Evolutionary conservation across 345 rosid species (phyloP), one percentile per base, ranked within the genome.

Genomic region (Bruguiera parviflora): DNA sequence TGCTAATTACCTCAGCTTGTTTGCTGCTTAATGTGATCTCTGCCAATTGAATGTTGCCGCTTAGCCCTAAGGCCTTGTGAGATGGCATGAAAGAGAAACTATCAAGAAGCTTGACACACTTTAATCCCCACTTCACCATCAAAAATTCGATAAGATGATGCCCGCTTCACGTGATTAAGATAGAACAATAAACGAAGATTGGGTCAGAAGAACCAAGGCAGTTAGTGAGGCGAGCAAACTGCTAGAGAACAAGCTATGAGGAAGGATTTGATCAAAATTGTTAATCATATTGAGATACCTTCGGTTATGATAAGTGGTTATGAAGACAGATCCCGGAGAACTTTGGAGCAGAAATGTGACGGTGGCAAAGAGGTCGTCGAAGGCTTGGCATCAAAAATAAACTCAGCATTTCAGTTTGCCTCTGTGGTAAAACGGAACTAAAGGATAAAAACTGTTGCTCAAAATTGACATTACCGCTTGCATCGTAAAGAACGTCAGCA

Each of bases 121-220:
- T 91, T 58, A 93, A 76, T 52, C 90, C 85, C 98, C 97, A 93
- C 78, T 91, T 91, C 67, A 74, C 86, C 97, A 93, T 88, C 78
- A 91, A 75, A 79, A 93, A 89, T 80, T 88, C 94, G 58, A 93
- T 86, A 53, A 93, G 94, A 85, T 89, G 94, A 81, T 93, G 97
- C 53, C 97, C 96, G 46, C 98, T 91, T 85, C 72, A 82, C 27
- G 72, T 33, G 27, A 68, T 49, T 37, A 46, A 33, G 64, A 11
- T 5, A 52, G 28, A 47, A 76, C 53, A 51, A 33, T 24, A 67
- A 57, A 66, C 21, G 2, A 67, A 49, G 52, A 32, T 4, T 4
- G 10, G 4, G 37, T 27, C 5, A 35, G 29, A 59, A 19, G 6
- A n/a, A 22, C 1, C 47, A 9, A 11, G 20, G 2, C 20, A 20